These are phyloP conservation scores for Phytophthora macrochlamydospora DNA, from an alignment of 352 stramenopile genomes.

Conservation along the genomic window DNA sequence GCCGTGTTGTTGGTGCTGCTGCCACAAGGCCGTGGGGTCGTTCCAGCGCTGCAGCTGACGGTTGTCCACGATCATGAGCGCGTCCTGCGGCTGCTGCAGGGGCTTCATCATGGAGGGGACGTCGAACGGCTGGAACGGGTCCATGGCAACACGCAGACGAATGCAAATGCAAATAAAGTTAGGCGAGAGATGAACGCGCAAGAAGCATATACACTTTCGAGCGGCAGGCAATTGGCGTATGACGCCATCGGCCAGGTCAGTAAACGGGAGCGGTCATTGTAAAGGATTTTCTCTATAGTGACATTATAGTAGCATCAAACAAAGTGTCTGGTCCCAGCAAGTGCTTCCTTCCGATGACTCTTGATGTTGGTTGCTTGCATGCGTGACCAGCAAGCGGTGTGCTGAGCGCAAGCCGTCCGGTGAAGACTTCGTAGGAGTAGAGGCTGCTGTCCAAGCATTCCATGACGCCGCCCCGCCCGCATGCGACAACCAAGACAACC, in stretches of 20 bases:
- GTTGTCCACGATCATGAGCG: slow-evolving; percentile 26
- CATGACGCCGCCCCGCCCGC: no score
- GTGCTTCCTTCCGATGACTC: no score
- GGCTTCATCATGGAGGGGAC: background rate
- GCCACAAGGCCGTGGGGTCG: slow-evolving; percentile 6
- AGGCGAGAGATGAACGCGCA: background rate
- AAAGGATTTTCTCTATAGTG: no score
- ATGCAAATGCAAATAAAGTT: background rate
- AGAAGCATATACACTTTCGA: no score
- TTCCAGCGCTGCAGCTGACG: slow-evolving; percentile 29
- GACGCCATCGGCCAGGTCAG: background rate
- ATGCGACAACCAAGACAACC: no score
- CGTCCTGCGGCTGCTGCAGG: slow-evolving; percentile 14
- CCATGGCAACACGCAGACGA: slow-evolving; percentile 4
- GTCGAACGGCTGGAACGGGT: slow-evolving; percentile 9
- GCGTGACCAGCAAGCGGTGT: no score
- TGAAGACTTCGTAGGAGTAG: no score
- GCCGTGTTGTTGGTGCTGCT: slow-evolving; percentile 3
- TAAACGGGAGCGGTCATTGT: background rate
- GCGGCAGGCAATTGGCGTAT: background rate
- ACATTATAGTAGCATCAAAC: no score
- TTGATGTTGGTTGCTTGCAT: no score
- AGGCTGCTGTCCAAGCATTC: no score
- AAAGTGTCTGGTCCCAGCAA: no score
- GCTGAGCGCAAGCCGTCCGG: no score